Conservation (phyloP, 2,329 filamentous ascomycete species). For the Nigrograna mackinnonii region DNA sequence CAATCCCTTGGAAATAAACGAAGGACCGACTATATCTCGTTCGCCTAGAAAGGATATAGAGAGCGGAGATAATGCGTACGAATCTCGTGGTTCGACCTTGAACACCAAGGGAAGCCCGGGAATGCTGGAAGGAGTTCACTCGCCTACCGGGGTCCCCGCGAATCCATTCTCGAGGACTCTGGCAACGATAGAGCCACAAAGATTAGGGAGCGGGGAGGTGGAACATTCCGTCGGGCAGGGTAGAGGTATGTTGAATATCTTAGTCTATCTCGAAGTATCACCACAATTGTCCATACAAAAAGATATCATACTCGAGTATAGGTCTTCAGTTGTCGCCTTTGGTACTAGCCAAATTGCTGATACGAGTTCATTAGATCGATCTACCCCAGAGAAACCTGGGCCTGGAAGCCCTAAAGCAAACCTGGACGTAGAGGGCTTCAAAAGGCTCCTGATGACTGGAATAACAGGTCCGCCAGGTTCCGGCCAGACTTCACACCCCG, state of each 20-base stretch:
- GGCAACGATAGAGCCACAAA: constrained; percentile 38
- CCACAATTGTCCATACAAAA: not conserved
- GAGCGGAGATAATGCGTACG: constrained; percentile 28
- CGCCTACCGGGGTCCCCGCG: constrained; percentile 24
- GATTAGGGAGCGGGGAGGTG: constrained; percentile 21
- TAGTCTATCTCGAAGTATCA: not conserved
- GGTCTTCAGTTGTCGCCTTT: too few species aligned
- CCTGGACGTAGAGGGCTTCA: constrained; percentile 79
- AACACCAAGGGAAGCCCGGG: constrained; percentile 24
- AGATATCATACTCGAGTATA: too few species aligned
- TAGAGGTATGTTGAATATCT: constrained; percentile 15
- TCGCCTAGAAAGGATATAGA: too few species aligned
- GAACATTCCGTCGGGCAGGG: constrained; percentile 6
- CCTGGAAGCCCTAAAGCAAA: constrained; percentile 43
- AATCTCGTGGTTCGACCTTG: constrained; percentile 22
- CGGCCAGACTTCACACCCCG: constrained; percentile 25
- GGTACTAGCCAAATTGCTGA: too few species aligned
- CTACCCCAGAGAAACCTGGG: constrained; percentile 23
- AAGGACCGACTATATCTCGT: too few species aligned
- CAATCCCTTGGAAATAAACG: too few species aligned
- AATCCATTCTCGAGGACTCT: constrained; percentile 45
- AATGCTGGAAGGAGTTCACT: constrained; percentile 13
- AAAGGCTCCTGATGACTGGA: constrained; percentile 75
- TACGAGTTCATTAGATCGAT: constrained; percentile 25
- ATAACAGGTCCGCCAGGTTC: constrained; percentile 50